Conservation (phyloP, 441 rosid genomes). For the Populus hybrid region DNA sequence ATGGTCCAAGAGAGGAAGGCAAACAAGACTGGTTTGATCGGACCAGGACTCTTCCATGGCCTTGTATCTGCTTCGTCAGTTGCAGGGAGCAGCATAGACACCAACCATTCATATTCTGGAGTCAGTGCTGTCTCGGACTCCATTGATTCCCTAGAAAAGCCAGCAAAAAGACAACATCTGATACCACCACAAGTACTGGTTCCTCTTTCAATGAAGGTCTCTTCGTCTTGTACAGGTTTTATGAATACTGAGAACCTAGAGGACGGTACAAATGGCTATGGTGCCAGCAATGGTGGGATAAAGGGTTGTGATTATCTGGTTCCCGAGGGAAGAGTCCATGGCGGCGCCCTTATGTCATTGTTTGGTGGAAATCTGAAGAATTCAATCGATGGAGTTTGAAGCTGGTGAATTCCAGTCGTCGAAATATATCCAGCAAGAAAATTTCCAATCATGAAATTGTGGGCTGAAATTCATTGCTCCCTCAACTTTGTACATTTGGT, state of each 20-base stretch:
- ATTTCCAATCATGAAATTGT: constrained; percentile 8
- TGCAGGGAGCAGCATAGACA: constrained; percentile 47
- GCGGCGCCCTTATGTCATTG: constrained; percentile 91
- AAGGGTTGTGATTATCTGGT: constrained; percentile 48
- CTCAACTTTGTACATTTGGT: not conserved
- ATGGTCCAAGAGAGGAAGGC: constrained; percentile 48
- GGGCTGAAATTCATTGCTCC: not conserved
- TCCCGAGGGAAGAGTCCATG: constrained; percentile 97
- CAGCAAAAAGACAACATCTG: constrained; percentile 52
- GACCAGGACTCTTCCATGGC: constrained; percentile 80
- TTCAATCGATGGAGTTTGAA: constrained; percentile 50
- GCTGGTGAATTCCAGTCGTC: not conserved
- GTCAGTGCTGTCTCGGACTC: constrained; percentile 58
- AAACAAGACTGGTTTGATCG: constrained; percentile 55
- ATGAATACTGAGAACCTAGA: constrained; percentile 35
- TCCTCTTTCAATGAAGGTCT: constrained; percentile 81
- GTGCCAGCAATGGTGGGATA: constrained; percentile 25
- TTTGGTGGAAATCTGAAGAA: constrained; percentile 63
- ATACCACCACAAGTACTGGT: constrained; percentile 86
- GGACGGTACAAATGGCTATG: constrained; percentile 30
- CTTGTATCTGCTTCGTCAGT: constrained; percentile 62
- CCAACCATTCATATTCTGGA: constrained; percentile 56
- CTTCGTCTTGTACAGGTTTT: constrained; percentile 37
- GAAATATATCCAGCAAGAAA: not conserved
- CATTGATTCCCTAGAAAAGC: constrained; percentile 51